Conservation (phyloP, 371 early-diverging fungal genomes). For the Chytridium lagenaria region DNA sequence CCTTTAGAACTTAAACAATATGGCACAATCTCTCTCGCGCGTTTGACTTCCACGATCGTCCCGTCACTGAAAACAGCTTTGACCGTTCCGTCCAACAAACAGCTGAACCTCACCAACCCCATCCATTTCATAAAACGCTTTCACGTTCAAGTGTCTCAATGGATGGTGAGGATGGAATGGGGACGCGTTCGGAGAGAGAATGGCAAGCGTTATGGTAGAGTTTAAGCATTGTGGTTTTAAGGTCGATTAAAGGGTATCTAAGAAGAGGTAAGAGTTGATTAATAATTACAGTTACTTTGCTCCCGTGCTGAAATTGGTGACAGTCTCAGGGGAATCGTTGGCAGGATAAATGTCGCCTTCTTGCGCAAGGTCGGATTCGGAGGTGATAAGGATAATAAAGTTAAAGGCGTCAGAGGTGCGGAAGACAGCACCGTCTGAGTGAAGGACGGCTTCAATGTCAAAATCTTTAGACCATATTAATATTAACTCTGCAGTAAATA, state of each 20-base stretch:
- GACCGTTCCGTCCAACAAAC: not conserved
- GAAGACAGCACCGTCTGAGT: constrained; percentile 24
- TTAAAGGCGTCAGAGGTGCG: constrained; percentile 16
- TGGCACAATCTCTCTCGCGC: not conserved
- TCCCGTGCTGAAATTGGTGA: constrained; percentile 14
- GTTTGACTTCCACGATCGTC: constrained; percentile 9
- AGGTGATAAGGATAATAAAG: constrained; percentile 18
- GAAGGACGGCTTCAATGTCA: constrained; percentile 28
- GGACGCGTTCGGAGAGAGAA: not conserved
- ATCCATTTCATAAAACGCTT: not conserved
- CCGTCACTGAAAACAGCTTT: constrained; percentile 11
- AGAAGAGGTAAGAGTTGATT: not conserved
- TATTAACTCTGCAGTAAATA: no score
- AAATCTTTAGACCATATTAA: constrained; percentile 16
- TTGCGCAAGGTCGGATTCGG: not conserved
- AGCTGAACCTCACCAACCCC: not conserved
- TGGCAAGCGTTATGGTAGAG: constrained; percentile 23
- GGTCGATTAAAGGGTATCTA: constrained; percentile 17
- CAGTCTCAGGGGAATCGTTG: constrained; percentile 13
- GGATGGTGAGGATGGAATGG: constrained; percentile 6
- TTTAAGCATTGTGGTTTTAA: constrained; percentile 27
- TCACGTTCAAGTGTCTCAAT: not conserved
- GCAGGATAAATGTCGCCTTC: constrained; percentile 28
- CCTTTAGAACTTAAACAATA: not conserved
- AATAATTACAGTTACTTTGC: not conserved